These are phyloP conservation scores for Triglochin maritima DNA, from an alignment of 106 monocot genomes.

Conservation along the genomic window DNA sequence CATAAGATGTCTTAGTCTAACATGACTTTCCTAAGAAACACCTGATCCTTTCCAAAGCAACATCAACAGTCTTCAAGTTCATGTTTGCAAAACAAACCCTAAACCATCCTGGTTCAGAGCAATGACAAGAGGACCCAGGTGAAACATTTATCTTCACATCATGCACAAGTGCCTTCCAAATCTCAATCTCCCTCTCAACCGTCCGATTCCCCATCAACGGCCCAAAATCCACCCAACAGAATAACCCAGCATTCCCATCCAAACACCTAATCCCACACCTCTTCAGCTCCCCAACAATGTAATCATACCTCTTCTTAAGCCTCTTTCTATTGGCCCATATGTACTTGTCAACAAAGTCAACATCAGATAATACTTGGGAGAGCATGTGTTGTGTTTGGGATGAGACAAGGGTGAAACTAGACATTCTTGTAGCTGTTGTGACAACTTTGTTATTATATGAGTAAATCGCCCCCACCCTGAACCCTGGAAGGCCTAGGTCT, in stretches of 20 bases:
- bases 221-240: constrained; percentile 66
- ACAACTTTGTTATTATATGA: constrained; percentile 61
- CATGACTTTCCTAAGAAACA: too few species aligned
- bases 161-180: constrained; percentile 22
- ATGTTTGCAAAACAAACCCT: constrained; percentile 71
- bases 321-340: constrained; percentile 47
- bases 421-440: constrained; percentile 62
- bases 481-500: constrained; percentile 66
- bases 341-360: constrained; percentile 39
- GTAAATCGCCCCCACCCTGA: constrained; percentile 61
- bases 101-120: constrained; percentile 70
- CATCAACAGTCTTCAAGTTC: constrained; percentile 39
- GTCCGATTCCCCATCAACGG: constrained; percentile 35
- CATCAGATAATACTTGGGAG: constrained; percentile 47
- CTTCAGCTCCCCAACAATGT: constrained; percentile 32
- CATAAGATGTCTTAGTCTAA: too few species aligned
- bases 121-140: constrained; percentile 58
- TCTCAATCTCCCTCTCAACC: constrained; percentile 41
- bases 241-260: constrained; percentile 59
- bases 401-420: constrained; percentile 71
- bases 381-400: constrained; percentile 67
- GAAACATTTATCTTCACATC: constrained; percentile 73
- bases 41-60: constrained; percentile 42
- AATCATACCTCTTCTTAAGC: constrained; percentile 33
- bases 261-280: constrained; percentile 44